phyloP scores from a whole-genome alignment of 768 basidiomycete genomes.

The Lentinula raphanica region DNA sequence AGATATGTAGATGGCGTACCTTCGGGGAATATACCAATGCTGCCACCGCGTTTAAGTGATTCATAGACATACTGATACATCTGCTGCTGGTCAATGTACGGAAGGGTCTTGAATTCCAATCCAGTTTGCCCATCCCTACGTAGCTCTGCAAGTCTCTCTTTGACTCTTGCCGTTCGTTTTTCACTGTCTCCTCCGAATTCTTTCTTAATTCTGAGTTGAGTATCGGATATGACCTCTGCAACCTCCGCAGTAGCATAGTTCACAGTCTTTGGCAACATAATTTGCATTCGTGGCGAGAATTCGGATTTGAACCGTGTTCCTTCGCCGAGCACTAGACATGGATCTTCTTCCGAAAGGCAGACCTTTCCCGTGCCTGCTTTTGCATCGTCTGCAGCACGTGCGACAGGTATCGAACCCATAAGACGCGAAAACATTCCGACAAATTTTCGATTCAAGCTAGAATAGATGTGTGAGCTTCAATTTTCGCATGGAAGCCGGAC shows the following conservation, averaged over 20 bases:
- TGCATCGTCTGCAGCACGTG: conserved; percentile 84
- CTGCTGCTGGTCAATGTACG: conserved; percentile 87
- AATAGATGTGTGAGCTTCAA: not conserved
- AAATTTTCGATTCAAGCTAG: not conserved
- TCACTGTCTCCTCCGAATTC: conserved; percentile 83
- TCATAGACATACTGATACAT: conserved; percentile 95
- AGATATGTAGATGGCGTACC: conserved; percentile 40
- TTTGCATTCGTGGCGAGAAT: conserved; percentile 74
- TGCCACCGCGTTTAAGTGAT: conserved; percentile 76
- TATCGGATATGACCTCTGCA: conserved; percentile 84
- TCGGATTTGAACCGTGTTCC: conserved; percentile 74
- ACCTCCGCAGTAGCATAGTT: conserved; percentile 80
- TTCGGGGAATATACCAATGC: conserved; percentile 98
- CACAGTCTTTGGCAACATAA: conserved; percentile 78
- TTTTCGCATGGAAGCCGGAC: conserved; percentile 40
- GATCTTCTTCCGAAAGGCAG: conserved; percentile 66
- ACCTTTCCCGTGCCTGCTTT: conserved; percentile 71
- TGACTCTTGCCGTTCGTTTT: conserved; percentile 60
- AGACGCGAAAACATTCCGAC: conserved; percentile 10
- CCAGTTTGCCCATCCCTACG: conserved; percentile 53
- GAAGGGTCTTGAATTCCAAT: conserved; percentile 75
- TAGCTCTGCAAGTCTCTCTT: conserved; percentile 62
- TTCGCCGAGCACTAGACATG: conserved; percentile 77
- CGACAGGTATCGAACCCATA: conserved; percentile 71
- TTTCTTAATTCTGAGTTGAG: conserved; percentile 74